phyloP scores from a whole-genome alignment of 164 flowering plant genomes.

The Taxillus chinensis region DNA sequence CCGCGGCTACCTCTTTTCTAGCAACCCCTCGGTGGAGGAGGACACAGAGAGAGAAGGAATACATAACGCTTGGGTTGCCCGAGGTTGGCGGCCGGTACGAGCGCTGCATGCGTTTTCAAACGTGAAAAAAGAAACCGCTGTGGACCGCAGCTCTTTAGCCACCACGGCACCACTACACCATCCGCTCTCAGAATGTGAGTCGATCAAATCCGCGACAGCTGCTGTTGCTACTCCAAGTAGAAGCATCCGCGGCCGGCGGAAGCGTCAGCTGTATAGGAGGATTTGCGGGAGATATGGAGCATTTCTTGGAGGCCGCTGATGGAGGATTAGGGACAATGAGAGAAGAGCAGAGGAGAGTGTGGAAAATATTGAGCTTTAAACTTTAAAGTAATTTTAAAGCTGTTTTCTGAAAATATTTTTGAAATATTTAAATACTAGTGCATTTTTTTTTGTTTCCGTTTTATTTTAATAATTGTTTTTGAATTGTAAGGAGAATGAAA shows the following conservation, averaged over 20 bases:
- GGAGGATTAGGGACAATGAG: slow-evolving; percentile 15
- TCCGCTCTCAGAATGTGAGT: slow-evolving; percentile 15
- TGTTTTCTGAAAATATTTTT: no score
- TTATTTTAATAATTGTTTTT: no score
- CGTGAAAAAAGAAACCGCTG: slow-evolving; percentile 29
- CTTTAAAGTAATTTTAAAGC: no score
- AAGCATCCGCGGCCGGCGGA: background rate
- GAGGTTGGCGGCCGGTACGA: slow-evolving; percentile 28
- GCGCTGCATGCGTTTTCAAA: slow-evolving; percentile 32
- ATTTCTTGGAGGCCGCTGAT: slow-evolving; percentile 21
- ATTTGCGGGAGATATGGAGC: slow-evolving; percentile 21
- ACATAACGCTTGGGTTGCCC: slow-evolving; percentile 29
- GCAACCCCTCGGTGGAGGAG: slow-evolving; percentile 7
- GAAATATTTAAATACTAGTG: no score
- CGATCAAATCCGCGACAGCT: slow-evolving; percentile 11
- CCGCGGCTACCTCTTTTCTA: background rate
- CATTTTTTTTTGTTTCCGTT: no score
- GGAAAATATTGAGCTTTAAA: no score
- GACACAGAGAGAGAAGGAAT: slow-evolving; percentile 23
- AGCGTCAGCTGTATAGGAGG: slow-evolving; percentile 8
- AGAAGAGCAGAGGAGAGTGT: slow-evolving; percentile 22
- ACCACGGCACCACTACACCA: slow-evolving; percentile 1
- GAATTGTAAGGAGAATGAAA: no score
- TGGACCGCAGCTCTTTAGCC: slow-evolving; percentile 21
- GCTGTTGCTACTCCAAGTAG: background rate